Evolutionary conservation across 352 stramenopile species (phyloP).

Genomic region (Blastocystis sp.): DNA sequence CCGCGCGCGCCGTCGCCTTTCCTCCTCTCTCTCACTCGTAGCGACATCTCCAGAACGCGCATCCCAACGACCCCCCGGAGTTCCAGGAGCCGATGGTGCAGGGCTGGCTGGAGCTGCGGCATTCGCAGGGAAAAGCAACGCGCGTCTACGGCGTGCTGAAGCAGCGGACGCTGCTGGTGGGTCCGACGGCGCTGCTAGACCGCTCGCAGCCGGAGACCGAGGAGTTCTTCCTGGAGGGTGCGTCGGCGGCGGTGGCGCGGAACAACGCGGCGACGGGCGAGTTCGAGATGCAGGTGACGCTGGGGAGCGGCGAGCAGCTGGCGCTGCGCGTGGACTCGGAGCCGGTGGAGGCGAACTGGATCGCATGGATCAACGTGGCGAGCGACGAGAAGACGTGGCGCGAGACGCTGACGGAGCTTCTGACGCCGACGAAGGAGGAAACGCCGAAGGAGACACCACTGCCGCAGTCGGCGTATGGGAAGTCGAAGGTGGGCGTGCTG

Average conservation of each 20-base stretch:
- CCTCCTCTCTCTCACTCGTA: background rate
- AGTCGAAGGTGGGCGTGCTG: constrained; percentile 76
- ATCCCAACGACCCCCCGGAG: constrained; percentile 24
- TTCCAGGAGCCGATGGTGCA: constrained; percentile 46
- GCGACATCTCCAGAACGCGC: background rate
- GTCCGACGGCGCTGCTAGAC: background rate
- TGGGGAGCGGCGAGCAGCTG: background rate
- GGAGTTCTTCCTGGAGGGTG: constrained; percentile 15
- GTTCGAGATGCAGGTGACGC: background rate
- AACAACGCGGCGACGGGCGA: constrained; percentile 9
- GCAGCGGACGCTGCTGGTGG: background rate
- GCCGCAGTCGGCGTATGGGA: background rate
- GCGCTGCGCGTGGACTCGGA: background rate
- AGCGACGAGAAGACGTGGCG: background rate
- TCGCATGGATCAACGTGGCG: constrained; percentile 20
- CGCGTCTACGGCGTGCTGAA: constrained; percentile 7
- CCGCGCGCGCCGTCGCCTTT: background rate
- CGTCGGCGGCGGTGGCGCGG: background rate
- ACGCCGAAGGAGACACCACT: background rate
- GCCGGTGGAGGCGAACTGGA: background rate
- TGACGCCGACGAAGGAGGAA: background rate
- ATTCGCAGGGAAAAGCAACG: background rate
- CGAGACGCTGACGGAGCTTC: background rate
- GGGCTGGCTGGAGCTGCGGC: constrained; percentile 45
- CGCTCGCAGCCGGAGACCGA: background rate